phyloP scores from a whole-genome alignment of 805 yeast genomes.

The Wickerhamiella hasegawae region DNA sequence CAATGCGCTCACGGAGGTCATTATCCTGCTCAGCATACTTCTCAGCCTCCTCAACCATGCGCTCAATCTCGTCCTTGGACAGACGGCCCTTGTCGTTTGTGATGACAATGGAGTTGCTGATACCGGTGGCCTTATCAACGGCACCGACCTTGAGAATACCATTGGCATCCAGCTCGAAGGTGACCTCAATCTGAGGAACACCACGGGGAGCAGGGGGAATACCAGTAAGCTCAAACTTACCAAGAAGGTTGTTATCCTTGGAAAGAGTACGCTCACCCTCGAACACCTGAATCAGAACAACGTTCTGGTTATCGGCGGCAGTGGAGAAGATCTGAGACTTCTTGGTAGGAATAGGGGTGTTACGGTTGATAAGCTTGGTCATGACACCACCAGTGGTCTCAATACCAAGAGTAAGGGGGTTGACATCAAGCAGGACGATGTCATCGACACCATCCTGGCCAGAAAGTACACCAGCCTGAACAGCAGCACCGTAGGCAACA shows the following conservation, averaged over 20 bases:
- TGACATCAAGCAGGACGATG: constrained; percentile 79
- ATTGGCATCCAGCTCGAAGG: constrained; percentile 72
- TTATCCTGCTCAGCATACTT: constrained; percentile 85
- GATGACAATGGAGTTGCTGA: constrained; percentile 77
- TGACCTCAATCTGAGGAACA: constrained; percentile 78
- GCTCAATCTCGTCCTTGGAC: constrained; percentile 84
- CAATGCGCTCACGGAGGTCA: constrained; percentile 66
- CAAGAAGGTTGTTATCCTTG: constrained; percentile 79
- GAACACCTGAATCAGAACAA: constrained; percentile 81
- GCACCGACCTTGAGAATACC: constrained; percentile 80
- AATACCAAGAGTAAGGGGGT: constrained; percentile 87
- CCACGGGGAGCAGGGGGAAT: constrained; percentile 90
- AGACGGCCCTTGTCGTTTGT: constrained; percentile 91
- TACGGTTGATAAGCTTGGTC: constrained; percentile 90
- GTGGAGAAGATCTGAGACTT: constrained; percentile 92
- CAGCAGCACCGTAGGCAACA: constrained; percentile 98
- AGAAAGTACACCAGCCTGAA: constrained; percentile 93
- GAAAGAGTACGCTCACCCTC: constrained; percentile 96
- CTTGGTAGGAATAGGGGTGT: constrained; percentile 89
- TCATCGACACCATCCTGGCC: constrained; percentile 92
- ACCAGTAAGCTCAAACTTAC: constrained; percentile 73
- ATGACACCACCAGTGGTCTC: constrained; percentile 96
- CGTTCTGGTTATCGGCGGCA: constrained; percentile 91
- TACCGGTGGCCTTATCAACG: constrained; percentile 87
- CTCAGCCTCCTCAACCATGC: constrained; percentile 97